Base-by-base conservation (phyloP, 2,329 filamentous ascomycete genomes). In the Verticillium dahliae region DNA sequence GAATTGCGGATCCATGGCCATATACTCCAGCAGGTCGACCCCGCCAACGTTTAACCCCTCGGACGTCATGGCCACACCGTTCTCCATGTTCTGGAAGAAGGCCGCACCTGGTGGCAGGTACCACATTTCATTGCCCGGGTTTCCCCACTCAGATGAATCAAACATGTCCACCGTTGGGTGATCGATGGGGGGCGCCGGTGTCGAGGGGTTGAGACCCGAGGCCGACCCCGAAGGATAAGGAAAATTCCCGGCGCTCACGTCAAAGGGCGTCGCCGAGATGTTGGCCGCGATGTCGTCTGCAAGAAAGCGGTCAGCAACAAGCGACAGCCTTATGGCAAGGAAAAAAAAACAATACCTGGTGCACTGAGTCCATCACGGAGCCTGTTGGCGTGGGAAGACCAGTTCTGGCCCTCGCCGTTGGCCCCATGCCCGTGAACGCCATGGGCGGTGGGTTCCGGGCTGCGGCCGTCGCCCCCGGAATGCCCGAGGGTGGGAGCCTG, bases 21-120 rank as follows among this genome's bases (percentile, higher is more conserved):
- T 88, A 65, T 86, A 88, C 69, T 90, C 87, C 14, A 90, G 78
- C 67, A 90, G 69, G 69, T 90, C 87, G 37, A 89, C 77, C 0
- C 87, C 87, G 10, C 85, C 86, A 2, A 89, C 83, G 66, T 88
- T 88, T 58, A 89, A 83, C 34, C 86, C 86, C 66, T 89, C 86
- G 9, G 86, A 84, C 2, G 85, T 88, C 83, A 88, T 88, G 54
- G 85, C 85, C 10, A 88, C 85, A 6, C 80, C 80, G 64, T 85
- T 85, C 63, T 83, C 83, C 68, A 87, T 80, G 69, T 86, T 88
- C 68, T 88, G 85, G 72, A 86, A 88, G 62, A 89, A 85, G 4
- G 85, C 85, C 1, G 85, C 78, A 0, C 86, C 86, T 0, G 86
- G 79, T 0, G 86, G 85, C 1, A 89, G 76, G 68, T 88, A 89